A percentile compares a stretch with the other conserved stretches of the same genome.
Evolutionary conservation across 1,139 yeast genomes (phyloP).

Genomic region (Sugiyamaella castrensis): DNA sequence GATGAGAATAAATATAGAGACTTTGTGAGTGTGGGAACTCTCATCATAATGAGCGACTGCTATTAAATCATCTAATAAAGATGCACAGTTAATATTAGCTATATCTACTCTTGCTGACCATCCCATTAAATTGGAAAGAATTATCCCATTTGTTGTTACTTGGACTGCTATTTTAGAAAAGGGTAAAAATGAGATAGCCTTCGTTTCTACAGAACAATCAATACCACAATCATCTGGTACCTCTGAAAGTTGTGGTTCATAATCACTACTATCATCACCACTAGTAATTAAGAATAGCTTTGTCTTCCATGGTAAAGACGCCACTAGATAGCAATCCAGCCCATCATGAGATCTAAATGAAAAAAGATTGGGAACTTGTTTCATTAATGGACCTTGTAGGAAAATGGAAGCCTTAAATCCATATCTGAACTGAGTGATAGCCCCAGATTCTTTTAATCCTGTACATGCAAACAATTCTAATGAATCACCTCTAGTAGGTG

Average conservation of each 20-base stretch:
- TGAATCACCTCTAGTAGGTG: constrained; percentile 20
- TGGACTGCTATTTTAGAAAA: neutral
- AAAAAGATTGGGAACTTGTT: constrained; percentile 25
- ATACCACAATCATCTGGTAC: constrained; percentile 27
- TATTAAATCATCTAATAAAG: neutral
- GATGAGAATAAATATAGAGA: neutral
- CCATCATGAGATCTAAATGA: constrained; percentile 24
- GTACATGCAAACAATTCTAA: constrained; percentile 50
- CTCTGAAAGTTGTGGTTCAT: constrained; percentile 25
- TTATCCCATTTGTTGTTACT: constrained; percentile 1
- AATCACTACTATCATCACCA: constrained; percentile 31
- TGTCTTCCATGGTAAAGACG: constrained; percentile 43
- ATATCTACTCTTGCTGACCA: neutral
- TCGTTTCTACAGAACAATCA: constrained; percentile 19
- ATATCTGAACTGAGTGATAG: constrained; percentile 41
- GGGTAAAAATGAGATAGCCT: constrained; percentile 24
- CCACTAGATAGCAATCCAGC: constrained; percentile 32
- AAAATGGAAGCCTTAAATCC: constrained; percentile 42
- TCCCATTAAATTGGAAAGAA: constrained; percentile 3
- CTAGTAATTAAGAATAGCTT: constrained; percentile 30
- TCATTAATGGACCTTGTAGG: constrained; percentile 24
- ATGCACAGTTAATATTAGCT: neutral
- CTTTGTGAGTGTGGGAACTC: neutral
- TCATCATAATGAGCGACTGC: constrained; percentile 5
- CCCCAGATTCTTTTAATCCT: constrained; percentile 43